Conservation (phyloP, 2,329 filamentous ascomycete genomes). For the Claviceps pusilla region DNA sequence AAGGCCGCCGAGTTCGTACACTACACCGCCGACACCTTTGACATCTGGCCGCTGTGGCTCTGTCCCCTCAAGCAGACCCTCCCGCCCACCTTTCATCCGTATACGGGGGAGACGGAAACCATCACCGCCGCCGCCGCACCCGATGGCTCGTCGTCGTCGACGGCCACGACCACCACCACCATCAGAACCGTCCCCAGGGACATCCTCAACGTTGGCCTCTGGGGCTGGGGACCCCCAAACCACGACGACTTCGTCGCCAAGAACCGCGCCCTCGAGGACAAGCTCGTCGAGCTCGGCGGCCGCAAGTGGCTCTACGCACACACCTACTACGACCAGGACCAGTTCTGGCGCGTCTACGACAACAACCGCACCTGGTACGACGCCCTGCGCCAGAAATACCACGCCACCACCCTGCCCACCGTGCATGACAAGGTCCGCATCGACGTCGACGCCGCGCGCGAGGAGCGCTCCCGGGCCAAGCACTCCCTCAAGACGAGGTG, state of each 20-base stretch:
- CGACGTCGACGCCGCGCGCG: conserved; percentile 29
- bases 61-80: conserved; percentile 36
- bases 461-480: conserved; percentile 22
- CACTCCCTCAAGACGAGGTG: conserved; percentile 31
- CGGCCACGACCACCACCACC: not conserved
- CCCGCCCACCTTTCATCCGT: conserved; percentile 41
- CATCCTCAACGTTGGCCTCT: conserved; percentile 56
- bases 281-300: conserved; percentile 53
- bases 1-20: conserved; percentile 37
- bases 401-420: conserved; percentile 44
- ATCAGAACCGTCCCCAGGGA: conserved; percentile 10
- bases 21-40: conserved; percentile 35
- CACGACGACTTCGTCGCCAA: conserved; percentile 46
- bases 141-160: not conserved
- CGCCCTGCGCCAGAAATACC: conserved; percentile 44
- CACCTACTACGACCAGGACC: conserved; percentile 61
- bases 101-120: conserved; percentile 23
- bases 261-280: conserved; percentile 58
- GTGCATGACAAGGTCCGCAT: conserved; percentile 59
- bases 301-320: conserved; percentile 83
- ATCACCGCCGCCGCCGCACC: not conserved
- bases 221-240: conserved; percentile 56
- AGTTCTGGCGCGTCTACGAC: conserved; percentile 54
- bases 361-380: conserved; percentile 42
- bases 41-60: conserved; percentile 47